Base-by-base conservation (phyloP, 1,284 basidiomycete genomes). In the Cryptococcus floricola region DNA sequence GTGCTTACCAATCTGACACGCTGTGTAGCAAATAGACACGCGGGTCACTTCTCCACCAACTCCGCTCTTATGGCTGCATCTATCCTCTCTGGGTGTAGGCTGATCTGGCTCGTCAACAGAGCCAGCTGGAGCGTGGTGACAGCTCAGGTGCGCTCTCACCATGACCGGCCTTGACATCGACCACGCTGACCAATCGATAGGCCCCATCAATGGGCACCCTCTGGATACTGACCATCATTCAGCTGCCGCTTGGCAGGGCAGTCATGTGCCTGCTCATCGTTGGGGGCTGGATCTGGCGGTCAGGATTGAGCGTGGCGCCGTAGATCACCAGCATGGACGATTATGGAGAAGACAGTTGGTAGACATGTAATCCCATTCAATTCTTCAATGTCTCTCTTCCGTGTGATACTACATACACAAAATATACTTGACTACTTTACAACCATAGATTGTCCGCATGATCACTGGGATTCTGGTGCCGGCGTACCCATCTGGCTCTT, bases 61-160 rank as follows among this genome's bases (percentile, higher is more conserved):
- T 56, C 61, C 1, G 38, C 65, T 46, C 50, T 72, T 19, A 69
- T 72, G 58, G 52, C 65, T 9, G 59, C 67, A 0, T 71, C 65
- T 9, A 63, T 72, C 19, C 39, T 64, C 2, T 61, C 68, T 18
- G 74, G 75, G 6, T 60, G 56, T 18, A 61, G 76, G n/a, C 58
- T 77, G 14, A 70, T 77, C n/a, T 77, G 73, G 72, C 61, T 77
- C 19, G 69, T 77, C 27, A 77, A 77, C 61, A 69, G 70, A 51
- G 72, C 71, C 4, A 60, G 63, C 19, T 77, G 68, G 65, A 48
- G 65, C 28, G 50, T 65, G 4, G 70, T 71, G 5, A 76, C 75
- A 34, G 57, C 58, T 28, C 73, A 77, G 62, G 75, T 74, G 51
- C 38, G 69, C 59, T 23, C 13, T 14, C n/a, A 34, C 18, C 48